These are phyloP conservation scores for Tolypocladium tropicale DNA, from an alignment of 2,329 filamentous ascomycete species.

Conservation along the genomic window DNA sequence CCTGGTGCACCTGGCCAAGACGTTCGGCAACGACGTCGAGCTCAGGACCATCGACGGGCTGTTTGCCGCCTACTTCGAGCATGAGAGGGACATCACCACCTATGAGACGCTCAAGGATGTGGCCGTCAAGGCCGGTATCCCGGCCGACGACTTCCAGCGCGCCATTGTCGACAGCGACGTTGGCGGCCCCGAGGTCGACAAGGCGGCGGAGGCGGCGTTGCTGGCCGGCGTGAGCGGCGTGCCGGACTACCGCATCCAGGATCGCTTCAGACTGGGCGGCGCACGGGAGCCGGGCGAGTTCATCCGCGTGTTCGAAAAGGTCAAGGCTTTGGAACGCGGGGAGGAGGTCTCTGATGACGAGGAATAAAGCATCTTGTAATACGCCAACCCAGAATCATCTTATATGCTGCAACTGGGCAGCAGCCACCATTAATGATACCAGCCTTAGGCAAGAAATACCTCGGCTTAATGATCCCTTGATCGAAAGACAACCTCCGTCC, in stretches of 20 bases:
- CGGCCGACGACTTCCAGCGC: slow-evolving; percentile 24
- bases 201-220: slow-evolving; percentile 16
- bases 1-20: slow-evolving; percentile 37
- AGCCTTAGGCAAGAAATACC: neutral
- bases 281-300: slow-evolving; percentile 58
- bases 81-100: slow-evolving; percentile 31
- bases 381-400: neutral
- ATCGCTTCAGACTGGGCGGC: slow-evolving; percentile 54
- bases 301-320: slow-evolving; percentile 52
- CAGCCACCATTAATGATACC: neutral
- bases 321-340: slow-evolving; percentile 23
- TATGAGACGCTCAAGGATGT: slow-evolving; percentile 23
- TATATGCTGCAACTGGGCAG: neutral
- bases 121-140: slow-evolving; percentile 33
- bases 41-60: slow-evolving; percentile 41
- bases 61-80: slow-evolving; percentile 31
- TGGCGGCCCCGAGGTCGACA: slow-evolving; percentile 29
- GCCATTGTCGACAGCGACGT: slow-evolving; percentile 34
- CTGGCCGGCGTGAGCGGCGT: slow-evolving; percentile 47
- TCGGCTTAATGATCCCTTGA: slow-evolving; percentile 5
- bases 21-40: slow-evolving; percentile 39
- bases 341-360: neutral
- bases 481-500: slow-evolving; percentile 22
- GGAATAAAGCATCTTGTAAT: neutral
- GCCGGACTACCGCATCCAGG: slow-evolving; percentile 64